Base-by-base conservation (phyloP, 768 basidiomycete genomes). In the Termitomyces sp. region DNA sequence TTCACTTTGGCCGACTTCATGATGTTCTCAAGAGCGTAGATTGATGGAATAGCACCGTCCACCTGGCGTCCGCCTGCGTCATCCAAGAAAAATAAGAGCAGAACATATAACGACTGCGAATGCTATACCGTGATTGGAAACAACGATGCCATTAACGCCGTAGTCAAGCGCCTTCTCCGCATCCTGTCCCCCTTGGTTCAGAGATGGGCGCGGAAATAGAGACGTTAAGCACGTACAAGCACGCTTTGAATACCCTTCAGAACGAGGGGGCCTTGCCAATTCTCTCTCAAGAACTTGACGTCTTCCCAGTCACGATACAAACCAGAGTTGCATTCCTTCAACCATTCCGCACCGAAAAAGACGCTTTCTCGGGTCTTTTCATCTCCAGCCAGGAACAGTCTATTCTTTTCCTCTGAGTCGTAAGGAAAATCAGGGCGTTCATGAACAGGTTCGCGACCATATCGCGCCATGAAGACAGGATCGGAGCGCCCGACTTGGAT, bases 231-330 rank as follows among this genome's bases (percentile, higher is more conserved):
- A 72, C 77, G 53, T 62, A 86, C 86, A 59, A 79, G 73, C 17
- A 82, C 80, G 44, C 73, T 75, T 65, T 90, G 86, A 54, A 94
- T 89, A 3, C 90, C 90, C 67, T 93, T 93, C 48, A 92, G 72
- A 17, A 92, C 71, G 53, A 93, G 69, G 1, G 87, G 87, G 0
- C 90, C 89, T 16, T 89, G 82, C 91, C 90, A 92, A 54, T 87
- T 82, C 23, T 86, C 77, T 64, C 81, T 77, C 59, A 92, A 66
- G 61, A 90, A 82, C 62, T 76, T 76, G 56, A 92, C 66, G 54
- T 92, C 83, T 50, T 90, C 81, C 90, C 91, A 92, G 11, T 78
- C 71, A 62, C 77, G 80, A 65, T 82, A 90, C 29, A 71, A 53
- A 2, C 90, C 88, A 12, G 85, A 84, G 63, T 80, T 85, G 16